Evolutionary conservation across 2,329 filamentous ascomycete genomes (phyloP).

Genomic region (Aspergillus brasiliensis): DNA sequence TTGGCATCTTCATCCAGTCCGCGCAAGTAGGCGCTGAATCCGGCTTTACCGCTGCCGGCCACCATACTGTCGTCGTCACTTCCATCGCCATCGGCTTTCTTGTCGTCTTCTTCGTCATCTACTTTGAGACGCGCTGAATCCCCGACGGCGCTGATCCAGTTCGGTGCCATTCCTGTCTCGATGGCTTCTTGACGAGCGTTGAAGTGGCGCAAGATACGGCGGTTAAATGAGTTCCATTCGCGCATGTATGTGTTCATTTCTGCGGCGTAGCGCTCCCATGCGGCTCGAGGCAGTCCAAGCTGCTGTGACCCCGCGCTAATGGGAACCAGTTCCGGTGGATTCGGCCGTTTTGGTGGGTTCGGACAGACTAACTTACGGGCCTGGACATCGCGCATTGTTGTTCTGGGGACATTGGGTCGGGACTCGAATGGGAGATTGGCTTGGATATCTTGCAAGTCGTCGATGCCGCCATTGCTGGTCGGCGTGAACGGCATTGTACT

Average conservation of each 20-base stretch:
- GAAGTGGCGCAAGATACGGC: conserved; percentile 59
- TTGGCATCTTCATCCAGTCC: conserved; percentile 49
- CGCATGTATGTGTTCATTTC: conserved; percentile 59
- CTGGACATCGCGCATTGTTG: conserved; percentile 40
- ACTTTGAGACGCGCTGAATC: conserved; percentile 44
- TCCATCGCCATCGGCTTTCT: conserved; percentile 21
- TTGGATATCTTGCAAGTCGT: conserved; percentile 56
- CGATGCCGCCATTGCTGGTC: conserved; percentile 51
- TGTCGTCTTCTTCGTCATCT: conserved; percentile 25
- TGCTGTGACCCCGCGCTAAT: conserved; percentile 33
- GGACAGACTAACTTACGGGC: conserved; percentile 51
- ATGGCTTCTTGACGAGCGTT: conserved; percentile 53
- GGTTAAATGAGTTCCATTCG: conserved; percentile 59
- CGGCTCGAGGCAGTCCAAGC: conserved; percentile 45
- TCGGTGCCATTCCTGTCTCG: conserved; percentile 46
- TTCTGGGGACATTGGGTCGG: conserved; percentile 48
- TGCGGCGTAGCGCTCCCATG: conserved; percentile 55
- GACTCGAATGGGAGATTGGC: conserved; percentile 62
- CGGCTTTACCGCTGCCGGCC: conserved; percentile 38
- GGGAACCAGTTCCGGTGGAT: conserved; percentile 29
- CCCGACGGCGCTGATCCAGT: conserved; percentile 57
- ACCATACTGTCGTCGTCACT: conserved; percentile 36
- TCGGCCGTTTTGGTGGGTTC: conserved; percentile 54
- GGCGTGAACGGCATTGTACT: conserved; percentile 53
- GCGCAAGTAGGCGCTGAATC: conserved; percentile 48